These are phyloP conservation scores for Solidago caesia DNA, from an alignment of 129 eudicot genomes.

Conservation along the genomic window DNA sequence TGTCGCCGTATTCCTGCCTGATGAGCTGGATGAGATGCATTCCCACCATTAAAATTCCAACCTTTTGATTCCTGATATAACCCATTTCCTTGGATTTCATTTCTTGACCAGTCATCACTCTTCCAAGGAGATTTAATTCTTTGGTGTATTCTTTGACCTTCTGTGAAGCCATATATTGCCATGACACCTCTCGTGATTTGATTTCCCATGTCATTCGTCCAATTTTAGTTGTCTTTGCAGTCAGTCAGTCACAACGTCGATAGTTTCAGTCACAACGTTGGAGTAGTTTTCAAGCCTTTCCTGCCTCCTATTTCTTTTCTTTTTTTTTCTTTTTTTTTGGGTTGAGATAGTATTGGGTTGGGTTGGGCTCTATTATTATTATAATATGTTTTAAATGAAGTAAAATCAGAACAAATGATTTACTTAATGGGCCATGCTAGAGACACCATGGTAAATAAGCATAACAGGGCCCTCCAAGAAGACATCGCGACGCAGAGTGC, in stretches of 20 bases:
- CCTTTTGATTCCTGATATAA: conserved; percentile 51
- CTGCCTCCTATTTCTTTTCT: no score
- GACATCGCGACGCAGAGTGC: no score
- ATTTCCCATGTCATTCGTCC: conserved; percentile 83
- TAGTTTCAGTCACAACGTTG: conserved; percentile 60
- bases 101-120: conserved; percentile 44
- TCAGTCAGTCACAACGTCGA: conserved; percentile 46
- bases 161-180: conserved; percentile 74
- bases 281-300: no score
- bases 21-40: conserved; percentile 30
- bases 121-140: conserved; percentile 42
- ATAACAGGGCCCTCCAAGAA: no score
- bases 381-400: no score
- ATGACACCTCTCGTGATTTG: conserved; percentile 79
- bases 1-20: conserved; percentile 31
- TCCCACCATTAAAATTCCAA: conserved; percentile 51
- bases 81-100: conserved; percentile 49
- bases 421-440: no score
- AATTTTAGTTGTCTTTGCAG: conserved; percentile 82
- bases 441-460: no score
- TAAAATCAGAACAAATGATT: no score
- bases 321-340: no score
- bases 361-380: no score
- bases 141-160: conserved; percentile 79
- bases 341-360: no score